Percentiles rank a stretch among this genome's conserved stretches.
Conservation (phyloP, 148 eudicot species). For the Rhododendron simsii region DNA sequence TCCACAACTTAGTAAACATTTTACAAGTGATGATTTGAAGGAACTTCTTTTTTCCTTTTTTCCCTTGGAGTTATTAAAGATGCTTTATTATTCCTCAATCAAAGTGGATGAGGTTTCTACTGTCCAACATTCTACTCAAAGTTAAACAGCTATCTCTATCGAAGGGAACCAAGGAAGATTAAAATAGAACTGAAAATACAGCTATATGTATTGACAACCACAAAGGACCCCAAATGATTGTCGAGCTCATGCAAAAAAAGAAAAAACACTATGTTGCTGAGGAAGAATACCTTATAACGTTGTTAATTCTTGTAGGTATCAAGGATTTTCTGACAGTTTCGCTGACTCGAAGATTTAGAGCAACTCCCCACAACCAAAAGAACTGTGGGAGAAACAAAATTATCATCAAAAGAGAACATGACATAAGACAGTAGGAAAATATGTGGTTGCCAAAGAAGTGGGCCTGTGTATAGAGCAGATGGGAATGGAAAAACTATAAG, state of each 20-base stretch:
- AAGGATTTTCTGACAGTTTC: neutral
- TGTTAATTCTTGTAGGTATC: neutral
- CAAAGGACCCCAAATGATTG: neutral
- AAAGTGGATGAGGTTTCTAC: neutral
- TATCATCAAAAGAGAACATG: neutral
- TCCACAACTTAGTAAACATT: neutral
- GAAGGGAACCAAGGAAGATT: neutral
- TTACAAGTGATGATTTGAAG: neutral
- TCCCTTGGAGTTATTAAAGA: neutral
- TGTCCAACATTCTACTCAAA: neutral
- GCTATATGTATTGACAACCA: neutral
- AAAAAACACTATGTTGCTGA: neutral
- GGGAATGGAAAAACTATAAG: neutral
- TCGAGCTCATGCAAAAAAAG: neutral
- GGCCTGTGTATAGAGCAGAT: neutral
- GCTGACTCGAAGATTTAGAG: neutral
- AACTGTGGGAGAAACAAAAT: neutral
- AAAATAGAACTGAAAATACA: neutral
- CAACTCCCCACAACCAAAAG: neutral
- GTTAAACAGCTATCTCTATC: neutral
- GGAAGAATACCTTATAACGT: neutral
- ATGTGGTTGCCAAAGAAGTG: neutral
- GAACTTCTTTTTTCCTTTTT: neutral
- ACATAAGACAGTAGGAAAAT: neutral
- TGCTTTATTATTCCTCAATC: neutral